These are phyloP conservation scores for Botryotinia convoluta DNA, from an alignment of 2,329 filamentous ascomycete species.

Conservation along the genomic window DNA sequence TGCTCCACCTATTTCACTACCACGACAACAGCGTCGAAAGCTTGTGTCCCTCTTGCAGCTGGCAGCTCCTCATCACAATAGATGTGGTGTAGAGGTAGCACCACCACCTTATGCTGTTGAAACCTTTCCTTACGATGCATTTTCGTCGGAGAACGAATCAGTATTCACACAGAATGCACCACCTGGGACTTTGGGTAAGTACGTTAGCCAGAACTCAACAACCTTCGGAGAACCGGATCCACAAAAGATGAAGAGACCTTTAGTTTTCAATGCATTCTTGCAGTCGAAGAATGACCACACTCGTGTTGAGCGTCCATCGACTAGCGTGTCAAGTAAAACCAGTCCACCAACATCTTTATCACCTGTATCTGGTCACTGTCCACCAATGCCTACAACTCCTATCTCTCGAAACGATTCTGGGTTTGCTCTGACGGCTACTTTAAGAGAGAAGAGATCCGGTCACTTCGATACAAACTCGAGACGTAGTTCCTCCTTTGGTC, in stretches of 20 bases:
- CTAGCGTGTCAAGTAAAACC: constrained; percentile 61
- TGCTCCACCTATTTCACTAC: constrained; percentile 71
- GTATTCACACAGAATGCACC: constrained; percentile 73
- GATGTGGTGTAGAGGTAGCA: constrained; percentile 81
- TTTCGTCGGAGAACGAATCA: constrained; percentile 79
- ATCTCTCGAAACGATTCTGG: constrained; percentile 90
- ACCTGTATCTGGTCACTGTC: constrained; percentile 75
- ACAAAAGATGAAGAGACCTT: constrained; percentile 49
- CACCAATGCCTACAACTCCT: constrained; percentile 70
- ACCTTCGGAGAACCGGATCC: constrained; percentile 68
- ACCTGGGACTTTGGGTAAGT: constrained; percentile 74
- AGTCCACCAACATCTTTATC: constrained; percentile 67
- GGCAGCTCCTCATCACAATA: constrained; percentile 84
- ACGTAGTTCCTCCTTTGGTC: constrained; percentile 87
- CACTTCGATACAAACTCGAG: constrained; percentile 77
- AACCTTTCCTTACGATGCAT: constrained; percentile 85
- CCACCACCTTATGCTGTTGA: constrained; percentile 92
- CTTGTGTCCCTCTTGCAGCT: constrained; percentile 83
- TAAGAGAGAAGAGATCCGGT: constrained; percentile 91
- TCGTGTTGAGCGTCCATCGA: constrained; percentile 73
- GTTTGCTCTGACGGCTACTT: constrained; percentile 77
- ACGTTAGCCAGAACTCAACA: constrained; percentile 85
- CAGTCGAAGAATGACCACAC: constrained; percentile 67
- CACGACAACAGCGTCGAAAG: constrained; percentile 86
- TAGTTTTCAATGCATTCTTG: constrained; percentile 89